These are phyloP conservation scores for Pyracantha coccinea DNA, from an alignment of 331 rosid genomes.

Conservation along the genomic window DNA sequence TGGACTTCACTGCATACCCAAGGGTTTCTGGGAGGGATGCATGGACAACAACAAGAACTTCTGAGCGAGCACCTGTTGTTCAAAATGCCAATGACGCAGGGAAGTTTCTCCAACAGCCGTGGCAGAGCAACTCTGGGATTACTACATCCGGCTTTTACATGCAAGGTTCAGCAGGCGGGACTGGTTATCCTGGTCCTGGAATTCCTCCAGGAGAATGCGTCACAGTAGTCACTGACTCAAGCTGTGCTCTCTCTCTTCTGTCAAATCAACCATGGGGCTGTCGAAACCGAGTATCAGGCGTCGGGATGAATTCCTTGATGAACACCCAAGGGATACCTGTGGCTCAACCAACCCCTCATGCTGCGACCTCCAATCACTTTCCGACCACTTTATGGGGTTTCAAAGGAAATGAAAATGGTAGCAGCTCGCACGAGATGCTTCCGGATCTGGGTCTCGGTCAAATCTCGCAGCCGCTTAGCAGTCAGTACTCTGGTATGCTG, in stretches of 20 bases:
- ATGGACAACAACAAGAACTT: conserved; percentile 34
- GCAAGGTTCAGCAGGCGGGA: conserved; percentile 59
- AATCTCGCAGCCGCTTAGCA: conserved; percentile 40
- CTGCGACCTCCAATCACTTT: conserved; percentile 38
- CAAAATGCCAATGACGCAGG: conserved; percentile 23
- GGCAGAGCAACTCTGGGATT: conserved; percentile 56
- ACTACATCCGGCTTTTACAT: conserved; percentile 39
- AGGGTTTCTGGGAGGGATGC: conserved; percentile 44
- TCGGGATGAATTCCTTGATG: conserved; percentile 39
- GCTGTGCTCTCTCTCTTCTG: conserved; percentile 99
- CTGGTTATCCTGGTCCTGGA: conserved; percentile 41
- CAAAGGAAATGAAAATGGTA: conserved; percentile 46
- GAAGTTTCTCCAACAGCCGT: conserved; percentile 32
- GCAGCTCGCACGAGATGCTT: conserved; percentile 34
- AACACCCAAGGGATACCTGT: conserved; percentile 45
- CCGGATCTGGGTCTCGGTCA: conserved; percentile 66
- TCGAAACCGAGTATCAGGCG: conserved; percentile 48
- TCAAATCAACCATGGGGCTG: conserved; percentile 88
- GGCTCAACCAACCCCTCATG: conserved; percentile 40
- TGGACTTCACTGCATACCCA: conserved; percentile 68
- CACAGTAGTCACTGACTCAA: conserved; percentile 62
- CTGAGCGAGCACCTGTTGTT: conserved; percentile 37
- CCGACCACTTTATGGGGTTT: conserved; percentile 50
- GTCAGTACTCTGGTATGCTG: conserved; percentile 40
- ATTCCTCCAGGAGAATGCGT: conserved; percentile 64